Base-by-base conservation (phyloP, 257 asterid species). In the Solanum bulbocastanum region DNA sequence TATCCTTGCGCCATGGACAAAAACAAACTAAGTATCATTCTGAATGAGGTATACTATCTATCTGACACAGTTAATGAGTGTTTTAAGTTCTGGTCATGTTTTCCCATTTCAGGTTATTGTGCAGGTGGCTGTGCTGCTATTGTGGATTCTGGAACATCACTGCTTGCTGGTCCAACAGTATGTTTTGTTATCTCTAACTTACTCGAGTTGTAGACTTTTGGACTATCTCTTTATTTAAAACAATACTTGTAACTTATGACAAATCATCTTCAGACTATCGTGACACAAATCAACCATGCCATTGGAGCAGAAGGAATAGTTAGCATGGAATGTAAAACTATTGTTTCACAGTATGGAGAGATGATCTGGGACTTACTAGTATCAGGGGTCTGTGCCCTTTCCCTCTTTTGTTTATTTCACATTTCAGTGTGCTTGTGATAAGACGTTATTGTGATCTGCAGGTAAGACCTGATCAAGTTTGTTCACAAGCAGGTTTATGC, bases 111-210 rank as follows among this genome's bases (percentile, higher is more conserved):
- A 96, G 99, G 98, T 87, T 91, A 91, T 84, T 95, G 99, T 79
- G 94, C 91, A 75, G 94, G 91, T 33, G 99, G 98, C 83, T 96
- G 99, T 93, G 91, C 94, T 91, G 98, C 99, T 88, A 96, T 96
- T 88, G 98, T 95, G 91, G 99, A 96, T 92, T 93, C 99, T 60
- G 99, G 99, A 85, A 96, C 99, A 87, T 94, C 99, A 87, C 91
- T 96, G 91, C 96, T 96, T 56, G 90, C 96, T 85, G 98, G 98
- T 89, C 99, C 99, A 86, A 96, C 98, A 30, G 98, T 96, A 92
- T 8, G 97, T 91, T 82, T 56, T 46, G 62, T 35, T 25, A 56
- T 84, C 49, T 4, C 73, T 65, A 46, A 22, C 25, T 78, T 60
- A 56, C 56, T 32, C 39, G 39, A 23, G 39, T 32, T 39, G 18